Evolutionary conservation across 805 yeast genomes (phyloP).

Genomic region (Zygosaccharomyces rouxii): DNA sequence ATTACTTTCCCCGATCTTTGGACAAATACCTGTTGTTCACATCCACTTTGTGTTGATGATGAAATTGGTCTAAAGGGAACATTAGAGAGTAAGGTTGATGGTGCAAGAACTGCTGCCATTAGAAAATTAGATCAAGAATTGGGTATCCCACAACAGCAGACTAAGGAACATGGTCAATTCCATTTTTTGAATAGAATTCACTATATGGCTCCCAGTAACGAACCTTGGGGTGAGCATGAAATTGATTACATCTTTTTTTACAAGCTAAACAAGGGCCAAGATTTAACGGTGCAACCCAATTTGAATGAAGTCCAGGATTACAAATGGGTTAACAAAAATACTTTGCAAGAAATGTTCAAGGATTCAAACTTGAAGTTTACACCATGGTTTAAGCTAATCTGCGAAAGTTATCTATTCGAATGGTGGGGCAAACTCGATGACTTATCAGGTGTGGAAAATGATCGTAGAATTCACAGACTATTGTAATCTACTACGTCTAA

Average conservation of each 20-base stretch:
- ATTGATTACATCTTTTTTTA: conserved; percentile 89
- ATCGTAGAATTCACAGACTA: conserved; percentile 36
- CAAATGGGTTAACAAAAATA: conserved; percentile 64
- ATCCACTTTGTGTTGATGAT: conserved; percentile 78
- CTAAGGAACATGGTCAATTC: conserved; percentile 62
- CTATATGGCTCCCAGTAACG: conserved; percentile 80
- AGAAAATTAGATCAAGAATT: conserved; percentile 91
- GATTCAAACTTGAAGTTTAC: conserved; percentile 72
- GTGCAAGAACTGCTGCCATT: conserved; percentile 84
- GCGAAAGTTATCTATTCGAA: conserved; percentile 81
- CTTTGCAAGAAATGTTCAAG: conserved; percentile 70
- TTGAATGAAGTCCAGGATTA: conserved; percentile 83
- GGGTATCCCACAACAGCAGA: conserved; percentile 61
- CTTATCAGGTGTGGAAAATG: conserved; percentile 46
- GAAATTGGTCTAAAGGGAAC: conserved; percentile 62
- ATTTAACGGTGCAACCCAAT: conserved; percentile 50
- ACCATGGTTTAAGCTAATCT: conserved; percentile 97
- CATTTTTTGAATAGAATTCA: conserved; percentile 89
- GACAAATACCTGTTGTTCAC: conserved; percentile 99
- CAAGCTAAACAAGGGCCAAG: conserved; percentile 45
- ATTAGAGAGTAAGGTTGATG: conserved; percentile 59
- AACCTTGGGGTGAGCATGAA: conserved; percentile 96
- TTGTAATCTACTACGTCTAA: conserved; percentile 12
- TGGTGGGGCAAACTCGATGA: conserved; percentile 87
- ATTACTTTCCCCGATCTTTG: conserved; percentile 95